Evolutionary conservation across 169 alveolate genomes (phyloP).

Genomic region (Plasmodium chabaudi): DNA sequence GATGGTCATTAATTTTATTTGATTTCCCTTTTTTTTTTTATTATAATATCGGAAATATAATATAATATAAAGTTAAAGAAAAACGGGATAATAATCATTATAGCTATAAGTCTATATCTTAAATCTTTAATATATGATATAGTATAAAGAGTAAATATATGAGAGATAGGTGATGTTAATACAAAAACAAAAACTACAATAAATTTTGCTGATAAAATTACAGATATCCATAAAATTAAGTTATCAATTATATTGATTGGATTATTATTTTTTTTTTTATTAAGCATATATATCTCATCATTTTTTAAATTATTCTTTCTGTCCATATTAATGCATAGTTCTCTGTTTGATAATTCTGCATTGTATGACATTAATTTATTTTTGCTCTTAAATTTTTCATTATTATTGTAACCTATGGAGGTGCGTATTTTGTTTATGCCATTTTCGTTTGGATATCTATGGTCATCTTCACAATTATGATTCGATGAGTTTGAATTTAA

Average conservation of each 20-base stretch:
- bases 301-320: constrained; percentile 9
- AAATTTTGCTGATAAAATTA: constrained; percentile 37
- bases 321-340: constrained; percentile 4
- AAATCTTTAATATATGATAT: constrained; percentile 28
- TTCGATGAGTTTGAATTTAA: too few relatives aligned
- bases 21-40: constrained; percentile 15
- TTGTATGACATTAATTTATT: constrained; percentile 40
- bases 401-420: too few relatives aligned
- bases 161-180: constrained; percentile 46
- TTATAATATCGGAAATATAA: constrained; percentile 44
- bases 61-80: constrained; percentile 51
- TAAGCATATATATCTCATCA: constrained; percentile 17
- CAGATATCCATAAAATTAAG: constrained; percentile 42
- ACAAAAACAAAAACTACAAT: constrained; percentile 28
- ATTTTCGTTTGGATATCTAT: too few relatives aligned
- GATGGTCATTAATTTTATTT: constrained; percentile 6
- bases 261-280: constrained; percentile 14
- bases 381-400: background rate
- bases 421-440: too few relatives aligned
- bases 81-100: constrained; percentile 63
- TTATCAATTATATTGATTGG: constrained; percentile 11
- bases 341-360: constrained; percentile 6
- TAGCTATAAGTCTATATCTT: constrained; percentile 39
- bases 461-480: too few relatives aligned
- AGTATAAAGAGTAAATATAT: constrained; percentile 24